Evolutionary conservation across 129 eudicot genomes (phyloP).

Genomic region (sunflower (Helianthus annuus)): HanXRQr2.0-SUNRISE NC_035445.2:32820525-32821024

Average conservation of each 20-base stretch:
- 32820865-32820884: not conserved
- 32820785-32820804: conserved; percentile 7
- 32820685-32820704: no score
- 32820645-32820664: no score
- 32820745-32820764: not conserved
- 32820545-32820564: not conserved
- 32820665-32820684: no score
- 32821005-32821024: conserved; percentile 70
- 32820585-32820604: not conserved
- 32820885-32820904: not conserved
- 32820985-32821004: conserved; percentile 67
- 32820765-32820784: not conserved
- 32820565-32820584: not conserved
- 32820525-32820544: not conserved
- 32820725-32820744: not conserved
- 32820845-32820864: conserved; percentile 12
- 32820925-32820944: conserved; percentile 96
- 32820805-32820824: conserved; percentile 98
- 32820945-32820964: conserved; percentile 74
- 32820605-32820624: no score
- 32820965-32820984: conserved; percentile 85
- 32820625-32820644: no score
- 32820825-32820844: conserved; percentile 45
- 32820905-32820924: conserved; percentile 31
- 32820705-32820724: no score